A percentile compares a stretch with the other conserved stretches of the same genome.
phyloP scores from a whole-genome alignment of 345 rosid species.

The Camelina sativa region DNA sequence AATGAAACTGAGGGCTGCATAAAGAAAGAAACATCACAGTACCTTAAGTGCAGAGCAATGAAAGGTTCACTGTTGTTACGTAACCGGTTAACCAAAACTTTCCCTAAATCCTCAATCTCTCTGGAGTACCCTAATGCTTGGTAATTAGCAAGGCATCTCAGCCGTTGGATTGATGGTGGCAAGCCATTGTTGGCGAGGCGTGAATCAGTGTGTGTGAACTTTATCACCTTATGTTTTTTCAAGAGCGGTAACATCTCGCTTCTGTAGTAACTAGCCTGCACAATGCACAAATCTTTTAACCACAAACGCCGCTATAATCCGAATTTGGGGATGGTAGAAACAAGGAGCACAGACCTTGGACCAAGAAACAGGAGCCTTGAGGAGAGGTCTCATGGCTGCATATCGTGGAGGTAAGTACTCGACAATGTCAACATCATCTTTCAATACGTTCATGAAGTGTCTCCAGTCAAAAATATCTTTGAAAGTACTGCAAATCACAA shows the following conservation, averaged over 20 bases:
- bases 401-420: conserved; percentile 75
- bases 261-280: conserved; percentile 95
- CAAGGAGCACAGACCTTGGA: conserved; percentile 69
- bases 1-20: background rate
- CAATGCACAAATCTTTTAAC: background rate
- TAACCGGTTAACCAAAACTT: conserved; percentile 66
- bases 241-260: conserved; percentile 67
- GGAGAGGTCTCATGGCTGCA: conserved; percentile 60
- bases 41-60: conserved; percentile 90
- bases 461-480: conserved; percentile 99
- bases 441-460: conserved; percentile 71
- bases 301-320: background rate
- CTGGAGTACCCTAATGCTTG: conserved; percentile 68
- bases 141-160: conserved; percentile 95
- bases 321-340: too few relatives aligned
- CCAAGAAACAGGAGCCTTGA: conserved; percentile 98
- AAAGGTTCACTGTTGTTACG: conserved; percentile 72
- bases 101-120: conserved; percentile 80
- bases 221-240: conserved; percentile 79
- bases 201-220: conserved; percentile 92
- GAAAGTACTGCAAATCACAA: conserved; percentile 64
- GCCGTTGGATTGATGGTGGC: conserved; percentile 71
- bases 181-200: conserved; percentile 89
- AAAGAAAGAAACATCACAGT: background rate
- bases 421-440: conserved; percentile 75